Evolutionary conservation across 1,284 basidiomycete genomes (phyloP).

Genomic region (Cryptococcus sp.): DNA sequence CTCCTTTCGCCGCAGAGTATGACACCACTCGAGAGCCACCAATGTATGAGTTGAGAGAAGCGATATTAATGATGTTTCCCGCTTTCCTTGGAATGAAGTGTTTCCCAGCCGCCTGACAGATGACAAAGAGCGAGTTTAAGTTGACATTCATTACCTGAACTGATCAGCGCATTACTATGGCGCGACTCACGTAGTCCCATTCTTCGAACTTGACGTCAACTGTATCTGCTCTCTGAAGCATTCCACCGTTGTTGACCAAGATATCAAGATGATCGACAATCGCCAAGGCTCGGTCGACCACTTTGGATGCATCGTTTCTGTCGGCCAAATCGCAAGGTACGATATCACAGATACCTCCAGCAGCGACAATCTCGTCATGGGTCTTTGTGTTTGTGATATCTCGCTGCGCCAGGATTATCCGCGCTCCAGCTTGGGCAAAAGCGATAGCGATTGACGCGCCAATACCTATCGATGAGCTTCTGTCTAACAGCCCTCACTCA

Average conservation of each 20-base stretch:
- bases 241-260: slow-evolving; percentile 84
- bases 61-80: slow-evolving; percentile 42
- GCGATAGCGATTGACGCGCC: slow-evolving; percentile 40
- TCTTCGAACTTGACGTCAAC: slow-evolving; percentile 69
- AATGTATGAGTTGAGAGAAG: slow-evolving; percentile 35
- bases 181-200: slow-evolving; percentile 61
- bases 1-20: slow-evolving; percentile 66
- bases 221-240: slow-evolving; percentile 51
- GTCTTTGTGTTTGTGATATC: slow-evolving; percentile 55
- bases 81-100: slow-evolving; percentile 30
- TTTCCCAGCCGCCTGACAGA: slow-evolving; percentile 30
- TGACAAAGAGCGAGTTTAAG: slow-evolving; percentile 35
- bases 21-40: slow-evolving; percentile 50
- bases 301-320: slow-evolving; percentile 57
- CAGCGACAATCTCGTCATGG: slow-evolving; percentile 51
- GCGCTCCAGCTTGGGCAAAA: slow-evolving; percentile 60
- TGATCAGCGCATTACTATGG: background rate
- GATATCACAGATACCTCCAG: slow-evolving; percentile 47
- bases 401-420: slow-evolving; percentile 69
- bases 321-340: slow-evolving; percentile 70
- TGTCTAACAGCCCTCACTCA: background rate
- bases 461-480: slow-evolving; percentile 19
- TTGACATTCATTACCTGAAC: slow-evolving; percentile 29
- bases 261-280: slow-evolving; percentile 58
- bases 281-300: slow-evolving; percentile 12